These are phyloP conservation scores for Ceratocystis cubensis DNA, from an alignment of 2,329 filamentous ascomycete genomes.

Conservation along the genomic window DNA sequence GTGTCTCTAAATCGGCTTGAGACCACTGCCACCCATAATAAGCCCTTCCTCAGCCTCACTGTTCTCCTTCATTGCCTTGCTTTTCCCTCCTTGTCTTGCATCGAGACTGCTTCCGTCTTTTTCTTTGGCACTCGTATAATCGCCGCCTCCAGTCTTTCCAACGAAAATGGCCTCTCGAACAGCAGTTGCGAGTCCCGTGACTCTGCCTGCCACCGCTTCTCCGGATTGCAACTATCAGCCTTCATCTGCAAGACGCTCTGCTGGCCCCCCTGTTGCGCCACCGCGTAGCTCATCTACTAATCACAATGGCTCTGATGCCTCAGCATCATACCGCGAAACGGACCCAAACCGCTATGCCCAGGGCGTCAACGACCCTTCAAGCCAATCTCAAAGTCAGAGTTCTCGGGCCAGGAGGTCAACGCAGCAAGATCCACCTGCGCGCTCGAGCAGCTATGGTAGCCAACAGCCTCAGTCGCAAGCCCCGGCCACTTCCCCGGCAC, in stretches of 20 bases:
- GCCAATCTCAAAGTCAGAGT: slow-evolving; percentile 11
- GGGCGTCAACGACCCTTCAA: slow-evolving; percentile 26
- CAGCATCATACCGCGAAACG: slow-evolving; percentile 12
- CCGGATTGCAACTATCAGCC: slow-evolving; percentile 31
- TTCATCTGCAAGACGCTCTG: slow-evolving; percentile 40
- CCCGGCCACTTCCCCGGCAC: background rate
- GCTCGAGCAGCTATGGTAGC: slow-evolving; percentile 26
- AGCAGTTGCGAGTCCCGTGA: slow-evolving; percentile 33
- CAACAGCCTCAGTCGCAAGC: slow-evolving; percentile 14
- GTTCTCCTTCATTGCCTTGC: slow-evolving; percentile 6
- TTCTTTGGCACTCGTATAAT: background rate
- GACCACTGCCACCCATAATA: too few relatives aligned
- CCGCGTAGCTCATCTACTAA: slow-evolving; percentile 68
- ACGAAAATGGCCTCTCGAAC: slow-evolving; percentile 36
- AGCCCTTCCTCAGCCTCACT: slow-evolving; percentile 8
- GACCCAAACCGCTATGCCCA: slow-evolving; percentile 19
- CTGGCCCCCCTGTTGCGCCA: slow-evolving; percentile 59
- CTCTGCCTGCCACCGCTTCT: slow-evolving; percentile 30
- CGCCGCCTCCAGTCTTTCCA: background rate
- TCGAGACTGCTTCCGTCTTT: slow-evolving; percentile 8
- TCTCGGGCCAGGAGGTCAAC: slow-evolving; percentile 24
- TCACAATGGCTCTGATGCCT: slow-evolving; percentile 26
- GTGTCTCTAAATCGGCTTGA: too few relatives aligned
- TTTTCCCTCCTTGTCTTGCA: slow-evolving; percentile 6
- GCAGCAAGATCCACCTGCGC: slow-evolving; percentile 30